Evolutionary conservation across 1,139 yeast genomes (phyloP).

Genomic region (Taiozyma onychis): DNA sequence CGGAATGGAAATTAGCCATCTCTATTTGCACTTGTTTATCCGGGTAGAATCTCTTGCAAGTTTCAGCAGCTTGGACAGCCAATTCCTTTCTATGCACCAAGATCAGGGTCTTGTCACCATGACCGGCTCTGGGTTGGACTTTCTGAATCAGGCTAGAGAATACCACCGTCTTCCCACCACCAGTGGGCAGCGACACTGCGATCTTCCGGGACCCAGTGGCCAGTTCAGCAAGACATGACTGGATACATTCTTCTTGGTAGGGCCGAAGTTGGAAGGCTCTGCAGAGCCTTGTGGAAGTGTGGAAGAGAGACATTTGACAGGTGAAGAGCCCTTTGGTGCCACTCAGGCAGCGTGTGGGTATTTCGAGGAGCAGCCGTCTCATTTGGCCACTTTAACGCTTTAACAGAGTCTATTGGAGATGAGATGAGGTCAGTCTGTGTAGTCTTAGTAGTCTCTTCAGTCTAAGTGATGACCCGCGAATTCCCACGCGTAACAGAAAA

Average conservation of each 20-base stretch:
- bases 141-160: slow-evolving; percentile 60
- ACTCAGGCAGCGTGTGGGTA: not conserved
- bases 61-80: slow-evolving; percentile 60
- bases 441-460: too few species aligned
- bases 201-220: slow-evolving; percentile 46
- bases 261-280: slow-evolving; percentile 34
- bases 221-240: slow-evolving; percentile 47
- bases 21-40: slow-evolving; percentile 57
- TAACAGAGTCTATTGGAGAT: not conserved
- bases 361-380: not conserved
- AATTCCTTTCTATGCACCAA: slow-evolving; percentile 82
- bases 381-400: not conserved
- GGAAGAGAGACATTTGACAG: not conserved
- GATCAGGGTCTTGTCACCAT: slow-evolving; percentile 52
- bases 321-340: not conserved
- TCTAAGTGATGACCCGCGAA: not conserved
- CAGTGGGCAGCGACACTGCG: slow-evolving; percentile 88
- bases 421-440: not conserved
- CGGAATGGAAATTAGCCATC: slow-evolving; percentile 49
- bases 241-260: slow-evolving; percentile 71
- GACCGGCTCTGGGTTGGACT: slow-evolving; percentile 33
- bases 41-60: slow-evolving; percentile 47
- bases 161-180: slow-evolving; percentile 91
- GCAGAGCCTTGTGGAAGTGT: not conserved
- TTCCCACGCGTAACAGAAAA: not conserved